Percentiles rank a stretch among this genome's conserved stretches.
These are phyloP conservation scores for Corchorus olitorius DNA, from an alignment of 345 rosid species.

Conservation along the genomic window DNA sequence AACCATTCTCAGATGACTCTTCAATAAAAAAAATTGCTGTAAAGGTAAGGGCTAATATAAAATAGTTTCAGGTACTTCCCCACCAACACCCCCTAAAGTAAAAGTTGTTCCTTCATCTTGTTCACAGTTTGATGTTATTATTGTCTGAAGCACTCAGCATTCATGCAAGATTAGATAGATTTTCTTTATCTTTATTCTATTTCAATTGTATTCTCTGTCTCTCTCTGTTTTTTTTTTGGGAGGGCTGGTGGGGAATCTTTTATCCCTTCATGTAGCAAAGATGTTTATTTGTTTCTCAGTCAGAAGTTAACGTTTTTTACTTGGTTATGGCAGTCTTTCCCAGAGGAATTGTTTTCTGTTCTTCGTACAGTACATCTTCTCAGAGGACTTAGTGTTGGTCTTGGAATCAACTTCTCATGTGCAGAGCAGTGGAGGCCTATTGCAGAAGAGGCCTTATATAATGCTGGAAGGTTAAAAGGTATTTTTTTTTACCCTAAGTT, in stretches of 20 bases:
- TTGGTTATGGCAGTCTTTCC: slow-evolving; percentile 58
- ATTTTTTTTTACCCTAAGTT: slow-evolving; percentile 2
- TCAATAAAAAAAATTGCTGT: slow-evolving; percentile 76
- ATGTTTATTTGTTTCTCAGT: neutral
- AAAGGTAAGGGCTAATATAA: slow-evolving; percentile 43
- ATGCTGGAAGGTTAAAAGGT: slow-evolving; percentile 79
- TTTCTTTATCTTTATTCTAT: too few relatives aligned
- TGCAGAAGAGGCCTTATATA: slow-evolving; percentile 79
- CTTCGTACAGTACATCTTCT: slow-evolving; percentile 82
- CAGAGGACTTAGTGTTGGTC: slow-evolving; percentile 93
- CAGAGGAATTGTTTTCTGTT: slow-evolving; percentile 88
- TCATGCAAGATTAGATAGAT: neutral
- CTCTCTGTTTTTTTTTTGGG: too few relatives aligned
- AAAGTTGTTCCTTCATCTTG: neutral
- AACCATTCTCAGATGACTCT: slow-evolving; percentile 87
- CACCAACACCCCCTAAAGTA: too few relatives aligned
- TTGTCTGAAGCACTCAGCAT: neutral
- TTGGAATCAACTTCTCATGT: slow-evolving; percentile 80
- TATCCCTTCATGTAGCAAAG: neutral
- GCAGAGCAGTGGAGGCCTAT: slow-evolving; percentile 86
- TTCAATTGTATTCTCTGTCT: too few relatives aligned
- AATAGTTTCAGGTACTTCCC: neutral
- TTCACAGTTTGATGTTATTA: neutral
- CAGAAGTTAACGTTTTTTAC: neutral
- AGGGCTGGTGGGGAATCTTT: too few relatives aligned